Evolutionary conservation across 2,329 filamentous ascomycete species (phyloP), one percentile per base, ranked within the genome.

Genomic region (Elsinoe ampelina): DNA sequence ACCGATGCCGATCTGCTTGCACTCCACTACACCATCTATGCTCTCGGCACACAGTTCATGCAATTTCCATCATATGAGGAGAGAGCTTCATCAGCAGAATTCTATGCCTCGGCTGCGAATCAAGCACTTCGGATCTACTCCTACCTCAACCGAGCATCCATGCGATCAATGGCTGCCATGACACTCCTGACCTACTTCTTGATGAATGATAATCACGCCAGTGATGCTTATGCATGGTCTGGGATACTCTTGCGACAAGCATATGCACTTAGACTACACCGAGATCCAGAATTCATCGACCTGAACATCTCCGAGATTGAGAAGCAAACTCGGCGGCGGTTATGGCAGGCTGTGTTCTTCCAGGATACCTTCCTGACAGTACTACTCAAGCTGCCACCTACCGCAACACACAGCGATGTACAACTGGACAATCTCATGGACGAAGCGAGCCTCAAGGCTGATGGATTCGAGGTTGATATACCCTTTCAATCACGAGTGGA

Each of bases 131-230:
- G 87, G 2, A 80, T 90, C 65, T 85, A 82, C 57, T 89, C 85
- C 0, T 92, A 90, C 64, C 77, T 91, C 2, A 90, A 86, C 68
- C 82, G 82, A 43, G 85, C 86, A 1, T 87, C 85, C 0, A 76
- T 89, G 51, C 76, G 82, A 20, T 87, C 86, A 1, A 82, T 91
- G 32, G 86, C 89, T 68, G 82, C 87, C 43, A 91, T 91, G 86
- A 84, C 90, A 0, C 71, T 92, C n/a, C 83, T 90, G 58, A 84
- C 83, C 0, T 91, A 91, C 66, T 92, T 92, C 63, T 75, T 92
- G 35, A 90, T 91, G 73, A 92, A 92, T 64, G 87, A 92, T 68
- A 90, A 90, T 64, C 87, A 91, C 64, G 86, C 86, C 3, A 87
- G 85, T 0, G 87, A 92, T 66, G 87, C 87, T 1, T 92, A 87